Percentiles rank a stretch among this genome's conserved stretches.
These are phyloP conservation scores for Breviolum minutum DNA, from an alignment of 73 alveolate species.

Conservation along the genomic window DNA sequence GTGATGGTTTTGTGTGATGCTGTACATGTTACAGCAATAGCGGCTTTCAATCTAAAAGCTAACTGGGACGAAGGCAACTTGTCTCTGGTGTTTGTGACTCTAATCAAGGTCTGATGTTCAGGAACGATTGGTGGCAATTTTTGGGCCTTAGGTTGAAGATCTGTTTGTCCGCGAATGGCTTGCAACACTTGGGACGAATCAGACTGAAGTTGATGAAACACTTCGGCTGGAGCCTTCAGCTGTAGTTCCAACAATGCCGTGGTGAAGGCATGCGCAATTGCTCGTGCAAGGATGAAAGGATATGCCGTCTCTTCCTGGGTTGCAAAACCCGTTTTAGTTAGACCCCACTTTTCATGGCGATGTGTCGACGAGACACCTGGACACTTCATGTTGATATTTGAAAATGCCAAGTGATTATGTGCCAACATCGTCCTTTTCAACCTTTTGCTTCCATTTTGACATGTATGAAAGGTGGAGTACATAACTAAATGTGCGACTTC, in stretches of 20 bases:
- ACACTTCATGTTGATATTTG: not conserved
- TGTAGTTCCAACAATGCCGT: no score
- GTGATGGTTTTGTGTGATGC: not conserved
- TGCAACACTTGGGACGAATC: not conserved
- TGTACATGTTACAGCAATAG: no score
- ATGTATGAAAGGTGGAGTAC: not conserved
- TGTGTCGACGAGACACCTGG: not conserved
- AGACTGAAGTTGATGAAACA: not conserved
- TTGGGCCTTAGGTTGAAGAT: not conserved
- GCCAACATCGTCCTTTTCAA: not conserved
- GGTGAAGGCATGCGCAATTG: no score
- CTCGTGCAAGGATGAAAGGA: not conserved
- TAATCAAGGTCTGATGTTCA: not conserved
- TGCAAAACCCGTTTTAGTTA: not conserved
- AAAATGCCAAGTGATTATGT: not conserved
- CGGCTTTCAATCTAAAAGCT: not conserved
- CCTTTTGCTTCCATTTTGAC: not conserved
- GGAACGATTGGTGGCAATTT: not conserved
- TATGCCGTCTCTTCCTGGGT: not conserved
- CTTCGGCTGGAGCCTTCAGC: not conserved
- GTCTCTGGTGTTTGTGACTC: no score
- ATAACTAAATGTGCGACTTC: not conserved
- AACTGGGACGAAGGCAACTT: no score
- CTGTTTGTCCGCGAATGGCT: not conserved
- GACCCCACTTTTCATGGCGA: not conserved